phyloP scores from a whole-genome alignment of 352 stramenopile genomes.

The Phytophthora lateralis region DNA sequence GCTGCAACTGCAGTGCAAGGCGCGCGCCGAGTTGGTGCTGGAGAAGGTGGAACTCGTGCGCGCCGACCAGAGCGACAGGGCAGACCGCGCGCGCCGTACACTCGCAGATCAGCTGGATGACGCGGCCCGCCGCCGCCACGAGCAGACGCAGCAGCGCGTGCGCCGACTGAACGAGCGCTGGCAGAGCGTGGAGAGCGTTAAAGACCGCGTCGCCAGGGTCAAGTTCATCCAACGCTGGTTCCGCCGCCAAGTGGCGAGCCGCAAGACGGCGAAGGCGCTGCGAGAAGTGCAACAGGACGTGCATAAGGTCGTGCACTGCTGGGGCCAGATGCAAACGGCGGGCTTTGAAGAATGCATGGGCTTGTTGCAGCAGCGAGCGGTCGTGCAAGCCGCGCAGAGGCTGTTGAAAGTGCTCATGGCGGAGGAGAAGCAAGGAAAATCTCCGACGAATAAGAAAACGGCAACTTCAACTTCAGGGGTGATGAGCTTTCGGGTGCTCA shows the following conservation, averaged over 20 bases:
- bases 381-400: conserved; percentile 54
- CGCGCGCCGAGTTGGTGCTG: conserved; percentile 45
- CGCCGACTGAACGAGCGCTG: conserved; percentile 56
- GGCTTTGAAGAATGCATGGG: conserved; percentile 70
- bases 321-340: conserved; percentile 39
- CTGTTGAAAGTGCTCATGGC: conserved; percentile 63
- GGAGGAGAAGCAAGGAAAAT: conserved; percentile 8
- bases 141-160: conserved; percentile 59
- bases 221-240: conserved; percentile 86
- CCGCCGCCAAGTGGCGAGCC: conserved; percentile 49
- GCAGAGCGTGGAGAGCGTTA: conserved; percentile 74
- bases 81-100: conserved; percentile 36
- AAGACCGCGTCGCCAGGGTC: conserved; percentile 57
- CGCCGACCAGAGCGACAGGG: conserved; percentile 45
- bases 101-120: conserved; percentile 57
- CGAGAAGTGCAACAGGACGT: conserved; percentile 44
- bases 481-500: conserved; percentile 62
- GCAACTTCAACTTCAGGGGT: conserved; percentile 12
- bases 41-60: conserved; percentile 65
- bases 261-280: conserved; percentile 45
- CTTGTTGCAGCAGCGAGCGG: conserved; percentile 60
- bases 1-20: conserved; percentile 54
- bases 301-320: conserved; percentile 47
- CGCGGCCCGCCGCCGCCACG: conserved; percentile 51
- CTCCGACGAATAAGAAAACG: conserved; percentile 4